Base-by-base conservation (phyloP, 768 basidiomycete genomes). In the Phaffia australis region DNA sequence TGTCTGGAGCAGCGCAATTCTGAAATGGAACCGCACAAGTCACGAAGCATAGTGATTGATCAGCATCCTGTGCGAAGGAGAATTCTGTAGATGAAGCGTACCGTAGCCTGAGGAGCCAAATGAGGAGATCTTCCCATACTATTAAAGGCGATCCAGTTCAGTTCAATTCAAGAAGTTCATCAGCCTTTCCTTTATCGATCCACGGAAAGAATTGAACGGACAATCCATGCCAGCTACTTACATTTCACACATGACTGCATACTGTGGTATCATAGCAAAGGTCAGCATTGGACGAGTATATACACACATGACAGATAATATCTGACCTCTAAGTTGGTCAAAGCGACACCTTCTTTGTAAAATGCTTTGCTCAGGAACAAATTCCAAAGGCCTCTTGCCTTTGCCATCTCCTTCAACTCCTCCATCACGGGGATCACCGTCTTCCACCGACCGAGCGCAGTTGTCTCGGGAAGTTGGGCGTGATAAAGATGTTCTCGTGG, bases 331-430 rank as follows among this genome's bases (percentile, higher is more conserved):
- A 99, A 81, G 76, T 97, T 98, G 19, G 85, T 86, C 70, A 98
- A 80, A n/a, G 87, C 86, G 6, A 91, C 87, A 51, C 94, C 94
- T 72, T 84, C 82, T 71, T 87, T 80, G 21, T 60, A 60, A 23
- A 23, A 46, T 16, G 32, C 49, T 27, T 23, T 46, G 82, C 88
- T 91, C 69, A 98, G 80, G 81, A 97, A 98, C 48, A 99, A 81
- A 74, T 98, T 98, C 95, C 95, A 99, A 49, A 99, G 81, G 2
- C 95, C 95, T 30, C 85, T 83, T 73, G 83, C 82, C 78, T 85
- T 88, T 0, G 94, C 95, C 76, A 87, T 89, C 69, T 73, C 80
- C 79, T 98, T 95, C 71, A 99, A 82, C 64, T 88, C 86, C 70
- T 83, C 86, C 64, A 94, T 79, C 70, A 95, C 77, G 1, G 87